Evolutionary conservation across 2,329 filamentous ascomycete genomes (phyloP), one percentile per base, ranked within the genome.

Genomic region (Chalaropsis ovoidea): DNA sequence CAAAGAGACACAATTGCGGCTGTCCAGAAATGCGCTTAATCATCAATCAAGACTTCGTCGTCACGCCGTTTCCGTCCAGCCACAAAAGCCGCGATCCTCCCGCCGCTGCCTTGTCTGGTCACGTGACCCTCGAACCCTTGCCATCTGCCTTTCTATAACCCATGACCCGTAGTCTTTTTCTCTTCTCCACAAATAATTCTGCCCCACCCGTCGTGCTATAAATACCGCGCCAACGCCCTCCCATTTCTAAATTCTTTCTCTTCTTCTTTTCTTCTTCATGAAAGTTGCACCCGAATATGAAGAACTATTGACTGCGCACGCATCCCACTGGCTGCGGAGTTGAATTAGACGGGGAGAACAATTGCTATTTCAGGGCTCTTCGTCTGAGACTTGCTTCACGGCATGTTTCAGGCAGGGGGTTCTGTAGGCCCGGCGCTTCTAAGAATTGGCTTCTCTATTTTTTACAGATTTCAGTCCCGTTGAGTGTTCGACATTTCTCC

Each of bases 401-500:
- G 62, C 70, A 71, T 72, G 75, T 72, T 6, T 24, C 27, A 52
- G 4, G 22, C 19, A 6, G 19, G 56, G 45, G 49, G 63, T 42
- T 60, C 63, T 67, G 63, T 65, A 67, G 66, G 66, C 66, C 72
- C 79, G 82, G 79, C 77, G 81, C 81, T 83, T 83, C 75, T 76
- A 84, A 84, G 82, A 84, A 85, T 84, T 83, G 81, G 78, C 76
- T 79, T 81, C 77, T 81, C 79, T 79, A 54, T 61, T 47, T 47
- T 61, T 64, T 62, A 52, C 42, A 67, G 63, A 68, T 77, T 78
- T 78, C 81, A 80, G 79, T 84, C 81, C 82, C 82, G 82, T 85
- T 83, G 80, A 82, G 81, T 79, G 78, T 75, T 79, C 81, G 79
- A 84, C 81, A 83, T 81, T 66, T 61, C 60, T 45, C 42, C 27